Evolutionary conservation across 202 grass and related monocot species (phyloP).

Genomic region (Schoenoplectus triqueter): DNA sequence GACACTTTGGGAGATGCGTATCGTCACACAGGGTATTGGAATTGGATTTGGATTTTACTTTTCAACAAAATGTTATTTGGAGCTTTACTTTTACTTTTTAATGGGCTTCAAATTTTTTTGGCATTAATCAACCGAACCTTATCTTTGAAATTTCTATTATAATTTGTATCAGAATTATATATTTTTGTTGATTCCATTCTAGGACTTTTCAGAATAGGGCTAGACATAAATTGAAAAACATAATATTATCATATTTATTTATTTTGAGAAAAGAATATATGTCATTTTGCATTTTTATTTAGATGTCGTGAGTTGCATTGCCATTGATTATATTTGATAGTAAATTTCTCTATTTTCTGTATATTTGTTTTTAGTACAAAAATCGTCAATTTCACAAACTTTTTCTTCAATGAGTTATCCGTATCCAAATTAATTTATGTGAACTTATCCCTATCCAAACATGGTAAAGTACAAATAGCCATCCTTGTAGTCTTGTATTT

Average conservation of each 20-base stretch:
- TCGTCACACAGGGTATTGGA: slow-evolving; percentile 53
- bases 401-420: background rate
- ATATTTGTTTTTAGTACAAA: background rate
- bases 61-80: background rate
- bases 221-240: background rate
- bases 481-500: slow-evolving; percentile 10
- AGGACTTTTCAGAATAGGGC: background rate
- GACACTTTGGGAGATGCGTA: slow-evolving; percentile 51
- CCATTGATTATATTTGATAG: background rate
- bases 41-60: slow-evolving; percentile 12
- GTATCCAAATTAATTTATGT: background rate
- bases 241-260: background rate
- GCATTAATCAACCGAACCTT: too few species aligned
- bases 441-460: background rate
- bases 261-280: background rate
- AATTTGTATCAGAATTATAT: too few species aligned
- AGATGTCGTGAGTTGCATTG: slow-evolving; percentile 1
- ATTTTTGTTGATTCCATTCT: background rate
- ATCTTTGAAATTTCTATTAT: too few species aligned
- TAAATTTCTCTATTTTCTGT: background rate
- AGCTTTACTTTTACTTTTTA: slow-evolving; percentile 35
- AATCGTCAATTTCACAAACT: background rate
- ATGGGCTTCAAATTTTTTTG: background rate
- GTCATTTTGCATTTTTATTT: background rate
- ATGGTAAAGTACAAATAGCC: background rate